Base-by-base conservation (phyloP, 2,329 filamentous ascomycete genomes). In the Ophiosphaerella korrae region DNA sequence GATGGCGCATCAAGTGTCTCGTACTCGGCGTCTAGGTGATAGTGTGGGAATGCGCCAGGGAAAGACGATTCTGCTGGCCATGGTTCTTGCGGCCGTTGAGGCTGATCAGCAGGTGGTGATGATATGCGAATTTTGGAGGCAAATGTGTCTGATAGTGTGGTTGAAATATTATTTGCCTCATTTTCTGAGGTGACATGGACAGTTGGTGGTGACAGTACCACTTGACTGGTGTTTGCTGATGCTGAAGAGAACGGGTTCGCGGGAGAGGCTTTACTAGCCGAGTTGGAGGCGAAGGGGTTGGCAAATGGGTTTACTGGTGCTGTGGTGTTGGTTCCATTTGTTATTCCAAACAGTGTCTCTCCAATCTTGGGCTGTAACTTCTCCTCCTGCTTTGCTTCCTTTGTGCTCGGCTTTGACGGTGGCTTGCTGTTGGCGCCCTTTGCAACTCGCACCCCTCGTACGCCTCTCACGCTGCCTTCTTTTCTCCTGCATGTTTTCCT, bases 11-110 rank as follows among this genome's bases (percentile, higher is more conserved):
- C 90, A 23, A 97, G 83, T 3, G 88, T 89, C 74, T 99, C 94
- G 75, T 90, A 96, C 67, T 96, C 93, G 44, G 93, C 93, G 62
- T 97, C 94, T 43, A 88, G 81, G 77, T 91, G 90, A 68, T 88
- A 89, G 26, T 83, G 77, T 0, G 90, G 88, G 74, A 92, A 97
- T 0, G 91, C 79, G 1, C 79, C 54, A 0, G 90, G 89, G 60
- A 89, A 87, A 0, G 81, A 75, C 1, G 84, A 79, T 34, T 80
- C 75, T 11, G 81, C 69, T 0, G 93, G 93, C 92, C 92, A 97
- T 7, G 90, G 88, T 60, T 91, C 84, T 1, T 82, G 76, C 0
- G 84, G 78, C 0, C 13, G 63, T 63, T 58, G 31, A 72, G 64
- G 61, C 55, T 53, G 75, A 68, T 21, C 74, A 2, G 62, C 72